These are phyloP conservation scores for Caloboletus inedulis DNA, from an alignment of 1,284 basidiomycete genomes.

Conservation along the genomic window DNA sequence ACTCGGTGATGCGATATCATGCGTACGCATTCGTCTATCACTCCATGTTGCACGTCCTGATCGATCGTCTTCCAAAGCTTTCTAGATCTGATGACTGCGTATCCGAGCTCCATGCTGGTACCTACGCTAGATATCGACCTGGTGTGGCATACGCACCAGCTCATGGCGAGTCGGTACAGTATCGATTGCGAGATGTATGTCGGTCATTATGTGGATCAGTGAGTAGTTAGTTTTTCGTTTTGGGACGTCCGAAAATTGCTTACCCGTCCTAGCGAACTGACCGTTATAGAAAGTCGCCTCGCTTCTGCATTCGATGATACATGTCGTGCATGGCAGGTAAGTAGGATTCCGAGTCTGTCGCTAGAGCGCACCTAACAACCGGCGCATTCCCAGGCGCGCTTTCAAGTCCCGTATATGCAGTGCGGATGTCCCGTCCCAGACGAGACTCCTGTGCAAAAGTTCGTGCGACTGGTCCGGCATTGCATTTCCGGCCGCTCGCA, in stretches of 20 bases:
- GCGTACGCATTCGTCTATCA: conserved; percentile 24
- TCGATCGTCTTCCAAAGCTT: conserved; percentile 17
- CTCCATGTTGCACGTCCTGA: not conserved
- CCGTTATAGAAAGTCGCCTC: conserved; percentile 33
- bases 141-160: conserved; percentile 49
- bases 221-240: conserved; percentile 11
- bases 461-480: conserved; percentile 29
- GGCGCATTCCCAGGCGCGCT: conserved; percentile 33
- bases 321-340: conserved; percentile 34
- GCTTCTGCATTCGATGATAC: conserved; percentile 37
- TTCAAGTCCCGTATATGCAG: conserved; percentile 41
- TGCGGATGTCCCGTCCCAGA: conserved; percentile 46
- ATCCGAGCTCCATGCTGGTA: conserved; percentile 20
- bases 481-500: conserved; percentile 17
- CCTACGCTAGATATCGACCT: conserved; percentile 44
- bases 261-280: conserved; percentile 30
- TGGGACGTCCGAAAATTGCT: not conserved
- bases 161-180: conserved; percentile 34
- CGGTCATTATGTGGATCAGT: conserved; percentile 37
- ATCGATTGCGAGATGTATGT: conserved; percentile 34
- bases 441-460: conserved; percentile 27
- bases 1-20: conserved; percentile 41
- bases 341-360: not conserved
- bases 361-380: not conserved
- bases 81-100: conserved; percentile 23